Conservation (phyloP, 1,284 basidiomycete genomes). For the Wallemia mellicola region DNA sequence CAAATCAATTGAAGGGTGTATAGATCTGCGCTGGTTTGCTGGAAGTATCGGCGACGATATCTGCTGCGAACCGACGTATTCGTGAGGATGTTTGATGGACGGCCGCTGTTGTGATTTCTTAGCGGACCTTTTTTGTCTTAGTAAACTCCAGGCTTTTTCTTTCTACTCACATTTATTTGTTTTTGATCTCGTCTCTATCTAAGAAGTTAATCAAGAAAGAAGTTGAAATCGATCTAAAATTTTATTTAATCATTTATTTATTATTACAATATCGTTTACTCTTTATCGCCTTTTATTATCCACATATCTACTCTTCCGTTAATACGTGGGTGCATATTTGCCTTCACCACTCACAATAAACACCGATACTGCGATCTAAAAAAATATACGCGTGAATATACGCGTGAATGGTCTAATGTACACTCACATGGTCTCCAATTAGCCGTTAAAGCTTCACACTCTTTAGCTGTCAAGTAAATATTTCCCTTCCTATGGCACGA, state of each 20-base stretch:
- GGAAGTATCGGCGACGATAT: neutral
- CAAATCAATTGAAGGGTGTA: neutral
- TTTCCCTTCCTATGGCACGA: neutral
- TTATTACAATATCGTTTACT: too few relatives aligned
- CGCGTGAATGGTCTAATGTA: neutral
- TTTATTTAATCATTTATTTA: too few relatives aligned
- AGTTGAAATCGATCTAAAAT: neutral
- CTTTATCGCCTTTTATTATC: too few relatives aligned
- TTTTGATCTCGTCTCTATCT: neutral
- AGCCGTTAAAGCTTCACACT: neutral
- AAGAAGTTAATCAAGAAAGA: neutral
- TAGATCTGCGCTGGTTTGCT: neutral
- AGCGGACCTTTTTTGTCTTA: neutral
- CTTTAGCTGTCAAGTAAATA: neutral
- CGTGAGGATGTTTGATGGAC: neutral
- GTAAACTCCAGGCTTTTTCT: neutral
- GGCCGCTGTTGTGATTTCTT: neutral
- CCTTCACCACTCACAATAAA: neutral
- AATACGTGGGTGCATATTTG: neutral
- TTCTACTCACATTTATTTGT: neutral
- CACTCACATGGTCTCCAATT: neutral
- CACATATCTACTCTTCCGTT: too few relatives aligned
- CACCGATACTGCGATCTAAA: neutral
- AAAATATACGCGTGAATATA: neutral
- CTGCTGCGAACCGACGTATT: neutral